These are phyloP conservation scores for Amborella trichopoda DNA, from an alignment of 164 flowering plant genomes.

Conservation along the genomic window DNA sequence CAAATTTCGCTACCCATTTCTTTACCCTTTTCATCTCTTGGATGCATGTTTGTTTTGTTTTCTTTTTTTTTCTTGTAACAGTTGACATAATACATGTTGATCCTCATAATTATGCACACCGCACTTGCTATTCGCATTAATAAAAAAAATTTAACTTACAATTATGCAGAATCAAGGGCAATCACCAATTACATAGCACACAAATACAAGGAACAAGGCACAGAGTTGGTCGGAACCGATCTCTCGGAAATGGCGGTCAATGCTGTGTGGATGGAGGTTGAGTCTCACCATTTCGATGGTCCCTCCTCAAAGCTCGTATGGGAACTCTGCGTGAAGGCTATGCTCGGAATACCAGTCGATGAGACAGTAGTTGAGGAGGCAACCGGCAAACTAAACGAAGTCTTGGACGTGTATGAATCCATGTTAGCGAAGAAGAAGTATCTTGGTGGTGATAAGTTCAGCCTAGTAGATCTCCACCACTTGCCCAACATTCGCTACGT, in stretches of 20 bases:
- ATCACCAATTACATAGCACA: constrained; percentile 31
- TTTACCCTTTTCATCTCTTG: too few relatives aligned
- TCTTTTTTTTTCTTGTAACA: too few relatives aligned
- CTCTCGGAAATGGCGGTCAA: constrained; percentile 9
- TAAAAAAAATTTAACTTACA: too few relatives aligned
- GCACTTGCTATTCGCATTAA: too few relatives aligned
- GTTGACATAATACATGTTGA: too few relatives aligned
- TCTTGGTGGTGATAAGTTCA: constrained; percentile 44
- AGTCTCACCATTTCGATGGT: constrained; percentile 41
- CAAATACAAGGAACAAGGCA: constrained; percentile 34
- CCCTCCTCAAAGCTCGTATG: constrained; percentile 23
- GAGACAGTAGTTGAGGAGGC: constrained; percentile 17
- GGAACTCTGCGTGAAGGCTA: constrained; percentile 26
- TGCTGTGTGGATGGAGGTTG: constrained; percentile 52
- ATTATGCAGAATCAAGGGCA: constrained; percentile 39
- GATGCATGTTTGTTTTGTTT: too few relatives aligned
- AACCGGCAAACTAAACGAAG: constrained; percentile 34
- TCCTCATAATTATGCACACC: too few relatives aligned
- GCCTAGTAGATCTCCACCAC: constrained; percentile 50
- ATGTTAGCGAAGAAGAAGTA: constrained; percentile 32
- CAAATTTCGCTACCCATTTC: too few relatives aligned
- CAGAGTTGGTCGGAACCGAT: constrained; percentile 23
- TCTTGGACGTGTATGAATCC: constrained; percentile 53
- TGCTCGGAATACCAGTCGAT: constrained; percentile 26
- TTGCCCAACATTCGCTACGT: constrained; percentile 30